phyloP scores from a whole-genome alignment of 768 basidiomycete species.

The Lentinus brumalis region DNA sequence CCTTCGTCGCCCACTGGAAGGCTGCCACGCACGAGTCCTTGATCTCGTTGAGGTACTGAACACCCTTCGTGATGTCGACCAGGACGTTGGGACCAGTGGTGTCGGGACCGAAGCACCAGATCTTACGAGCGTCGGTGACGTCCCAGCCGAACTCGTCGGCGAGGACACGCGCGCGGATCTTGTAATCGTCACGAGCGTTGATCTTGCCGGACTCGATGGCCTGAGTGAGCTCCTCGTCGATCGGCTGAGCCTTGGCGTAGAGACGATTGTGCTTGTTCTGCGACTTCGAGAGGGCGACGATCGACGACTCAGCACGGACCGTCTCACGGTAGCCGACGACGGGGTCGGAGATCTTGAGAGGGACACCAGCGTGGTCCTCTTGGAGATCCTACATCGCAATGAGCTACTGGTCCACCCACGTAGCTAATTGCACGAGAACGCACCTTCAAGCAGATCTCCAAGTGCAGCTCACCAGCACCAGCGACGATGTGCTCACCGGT shows the following conservation, averaged over 20 bases:
- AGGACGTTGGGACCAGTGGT: slow-evolving; percentile 96
- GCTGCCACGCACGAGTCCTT: slow-evolving; percentile 99
- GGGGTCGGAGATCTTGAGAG: slow-evolving; percentile 96
- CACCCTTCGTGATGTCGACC: slow-evolving; percentile 98
- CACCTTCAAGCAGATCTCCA: slow-evolving; percentile 99
- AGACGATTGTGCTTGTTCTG: slow-evolving; percentile 99
- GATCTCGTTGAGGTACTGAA: slow-evolving; percentile 99
- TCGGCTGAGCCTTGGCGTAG: slow-evolving; percentile 88
- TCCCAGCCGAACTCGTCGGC: slow-evolving; percentile 99
- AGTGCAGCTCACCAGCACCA: slow-evolving; percentile 97
- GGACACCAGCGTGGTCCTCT: slow-evolving; percentile 99
- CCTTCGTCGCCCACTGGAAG: slow-evolving; percentile 99
- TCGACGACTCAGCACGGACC: slow-evolving; percentile 92
- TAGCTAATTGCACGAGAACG: slow-evolving; percentile 6
- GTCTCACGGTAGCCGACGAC: slow-evolving; percentile 99
- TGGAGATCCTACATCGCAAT: slow-evolving; percentile 75
- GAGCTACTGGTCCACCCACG: slow-evolving; percentile 1
- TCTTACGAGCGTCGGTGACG: slow-evolving; percentile 98
- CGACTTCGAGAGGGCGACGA: slow-evolving; percentile 96
- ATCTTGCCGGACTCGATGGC: slow-evolving; percentile 90
- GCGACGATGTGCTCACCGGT: slow-evolving; percentile 99
- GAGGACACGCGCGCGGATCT: slow-evolving; percentile 90
- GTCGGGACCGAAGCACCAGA: slow-evolving; percentile 99
- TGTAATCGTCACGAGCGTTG: slow-evolving; percentile 95
- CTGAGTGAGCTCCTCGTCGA: slow-evolving; percentile 91